phyloP scores from a whole-genome alignment of 2,329 filamentous ascomycete genomes.

The Cylindrodendrum hubeiense region DNA sequence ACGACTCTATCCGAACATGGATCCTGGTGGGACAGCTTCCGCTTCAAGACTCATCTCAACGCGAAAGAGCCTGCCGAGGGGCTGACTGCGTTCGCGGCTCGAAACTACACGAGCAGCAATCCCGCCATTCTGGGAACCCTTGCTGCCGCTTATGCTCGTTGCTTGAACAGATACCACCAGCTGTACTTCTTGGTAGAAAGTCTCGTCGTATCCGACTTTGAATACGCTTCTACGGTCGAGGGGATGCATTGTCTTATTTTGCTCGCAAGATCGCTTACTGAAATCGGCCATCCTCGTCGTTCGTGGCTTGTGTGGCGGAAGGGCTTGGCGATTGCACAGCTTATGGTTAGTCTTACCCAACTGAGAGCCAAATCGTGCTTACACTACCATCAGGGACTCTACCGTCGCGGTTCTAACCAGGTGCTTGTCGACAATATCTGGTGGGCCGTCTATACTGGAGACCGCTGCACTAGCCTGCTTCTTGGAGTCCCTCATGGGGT shows the following conservation, averaged over 20 bases:
- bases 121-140: conserved; percentile 6
- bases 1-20: background rate
- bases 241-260: conserved; percentile 16
- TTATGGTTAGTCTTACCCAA: background rate
- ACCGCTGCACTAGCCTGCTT: conserved; percentile 18
- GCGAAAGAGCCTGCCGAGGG: background rate
- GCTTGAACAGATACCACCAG: conserved; percentile 1
- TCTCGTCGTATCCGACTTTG: conserved; percentile 10
- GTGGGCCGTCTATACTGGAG: conserved; percentile 16
- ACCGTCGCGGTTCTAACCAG: background rate
- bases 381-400: background rate
- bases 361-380: background rate
- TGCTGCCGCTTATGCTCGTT: conserved; percentile 2
- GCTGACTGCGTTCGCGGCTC: conserved; percentile 10
- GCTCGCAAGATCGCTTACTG: conserved; percentile 6
- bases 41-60: conserved; percentile 17
- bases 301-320: conserved; percentile 14
- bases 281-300: conserved; percentile 15
- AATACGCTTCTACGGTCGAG: conserved; percentile 9
- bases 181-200: conserved; percentile 11
- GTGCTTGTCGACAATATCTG: background rate
- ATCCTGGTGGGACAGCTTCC: conserved; percentile 17
- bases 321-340: conserved; percentile 17
- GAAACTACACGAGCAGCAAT: conserved; percentile 11
- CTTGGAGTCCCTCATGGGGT: conserved; percentile 16